Percentiles rank a stretch among this genome's conserved stretches.
These are phyloP conservation scores for Chenopodium quinoa DNA, from an alignment of 148 eudicot genomes.

Conservation along the genomic window DNA sequence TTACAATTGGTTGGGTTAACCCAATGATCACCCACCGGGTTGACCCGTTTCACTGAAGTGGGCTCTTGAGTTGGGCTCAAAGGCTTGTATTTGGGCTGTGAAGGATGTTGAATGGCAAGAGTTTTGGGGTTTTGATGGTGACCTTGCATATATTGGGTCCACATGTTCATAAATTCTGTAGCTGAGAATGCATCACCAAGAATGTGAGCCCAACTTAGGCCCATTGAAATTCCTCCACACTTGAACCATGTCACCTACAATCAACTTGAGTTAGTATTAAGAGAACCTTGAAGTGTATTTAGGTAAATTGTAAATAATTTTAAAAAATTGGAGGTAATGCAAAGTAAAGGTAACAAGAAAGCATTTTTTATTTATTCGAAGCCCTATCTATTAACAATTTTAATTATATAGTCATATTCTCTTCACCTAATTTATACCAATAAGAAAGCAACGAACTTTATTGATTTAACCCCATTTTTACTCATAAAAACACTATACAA, in stretches of 20 bases:
- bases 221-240: slow-evolving; percentile 74
- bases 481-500: no score
- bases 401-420: no score
- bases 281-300: no score
- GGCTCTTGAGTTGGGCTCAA: slow-evolving; percentile 22
- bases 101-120: slow-evolving; percentile 12
- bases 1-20: slow-evolving; percentile 26
- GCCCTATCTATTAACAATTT: no score
- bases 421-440: no score
- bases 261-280: background rate
- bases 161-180: slow-evolving; percentile 53
- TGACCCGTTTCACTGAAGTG: slow-evolving; percentile 41
- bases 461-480: no score
- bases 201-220: slow-evolving; percentile 79
- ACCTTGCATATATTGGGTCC: slow-evolving; percentile 37
- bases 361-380: no score
- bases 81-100: slow-evolving; percentile 10
- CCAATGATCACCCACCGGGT: slow-evolving; percentile 56
- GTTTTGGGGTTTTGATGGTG: slow-evolving; percentile 10
- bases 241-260: slow-evolving; percentile 62
- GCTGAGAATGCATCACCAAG: slow-evolving; percentile 72
- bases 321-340: no score
- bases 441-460: no score
- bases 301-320: no score
- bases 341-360: no score